phyloP scores from a whole-genome alignment of 108 stramenopile genomes.

The Cyclotella kingstonii region DNA sequence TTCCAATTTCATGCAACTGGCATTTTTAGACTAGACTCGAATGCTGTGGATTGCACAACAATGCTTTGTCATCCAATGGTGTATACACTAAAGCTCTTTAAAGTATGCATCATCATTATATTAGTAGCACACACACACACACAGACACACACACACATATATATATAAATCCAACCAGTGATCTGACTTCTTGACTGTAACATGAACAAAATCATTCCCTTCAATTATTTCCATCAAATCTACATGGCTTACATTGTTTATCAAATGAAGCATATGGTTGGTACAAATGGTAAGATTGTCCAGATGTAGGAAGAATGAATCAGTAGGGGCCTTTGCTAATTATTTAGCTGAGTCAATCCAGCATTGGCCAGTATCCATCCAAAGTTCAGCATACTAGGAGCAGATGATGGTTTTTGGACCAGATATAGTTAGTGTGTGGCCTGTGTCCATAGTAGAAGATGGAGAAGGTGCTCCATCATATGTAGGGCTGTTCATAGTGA shows the following conservation, averaged over 20 bases:
- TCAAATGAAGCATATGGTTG: slow-evolving; percentile 67
- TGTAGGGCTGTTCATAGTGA: too few relatives aligned
- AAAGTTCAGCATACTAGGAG: too few relatives aligned
- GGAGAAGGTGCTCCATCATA: too few relatives aligned
- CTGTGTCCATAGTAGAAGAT: too few relatives aligned
- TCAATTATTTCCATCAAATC: slow-evolving; percentile 71
- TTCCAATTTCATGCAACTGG: slow-evolving; percentile 75
- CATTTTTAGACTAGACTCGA: slow-evolving; percentile 69
- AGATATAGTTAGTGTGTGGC: too few relatives aligned
- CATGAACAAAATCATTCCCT: slow-evolving; percentile 63
- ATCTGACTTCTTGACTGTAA: slow-evolving; percentile 64
- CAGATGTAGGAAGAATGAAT: slow-evolving; percentile 43
- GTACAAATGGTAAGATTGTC: slow-evolving; percentile 65
- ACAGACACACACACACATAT: slow-evolving; percentile 79
- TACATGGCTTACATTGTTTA: slow-evolving; percentile 78
- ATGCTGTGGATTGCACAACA: slow-evolving; percentile 71
- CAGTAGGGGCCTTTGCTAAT: slow-evolving; percentile 42
- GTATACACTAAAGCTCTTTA: slow-evolving; percentile 59
- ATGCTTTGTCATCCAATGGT: slow-evolving; percentile 67
- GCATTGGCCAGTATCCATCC: slow-evolving; percentile 67
- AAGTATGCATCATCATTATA: slow-evolving; percentile 60
- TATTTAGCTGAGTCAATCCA: slow-evolving; percentile 77
- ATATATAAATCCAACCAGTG: slow-evolving; percentile 63
- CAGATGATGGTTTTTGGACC: too few relatives aligned
- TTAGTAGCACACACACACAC: slow-evolving; percentile 76